Evolutionary conservation across 1,284 basidiomycete species (phyloP), one percentile per base, ranked within the genome.

Genomic region (Trametes versicolor): DNA sequence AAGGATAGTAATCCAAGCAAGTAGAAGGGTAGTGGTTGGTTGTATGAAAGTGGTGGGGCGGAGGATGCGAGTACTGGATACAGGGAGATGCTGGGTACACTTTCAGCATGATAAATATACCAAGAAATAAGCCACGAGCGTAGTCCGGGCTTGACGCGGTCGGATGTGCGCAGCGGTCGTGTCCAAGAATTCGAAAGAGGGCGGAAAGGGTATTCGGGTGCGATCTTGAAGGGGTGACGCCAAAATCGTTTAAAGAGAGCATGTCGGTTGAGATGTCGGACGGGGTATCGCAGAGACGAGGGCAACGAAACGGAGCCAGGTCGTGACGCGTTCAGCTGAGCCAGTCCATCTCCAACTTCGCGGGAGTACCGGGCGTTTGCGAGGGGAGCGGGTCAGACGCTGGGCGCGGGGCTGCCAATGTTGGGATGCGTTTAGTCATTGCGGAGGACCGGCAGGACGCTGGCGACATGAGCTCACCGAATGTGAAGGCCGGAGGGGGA

Each of bases 311-410:
- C 25, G 13, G 25, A 8, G 13, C 13, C 13, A 10, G 10, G 15
- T 15, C 12, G 25, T 4, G 48, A 17, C 48, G 25, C 25, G 48
- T 29, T 15, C 6, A 17, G 25, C 48, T 63, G 19, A 66, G 55
- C 65, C 65, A 66, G 58, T 66, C 65, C 65, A 66, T 66, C 55
- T 52, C 56, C 23, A 53, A 19, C 10, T 41, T 56, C 23, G 41
- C 49, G 43, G 52, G n/a, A 9, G n/a, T 5, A 4, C 61, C 55
- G 17, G 0, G 17, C 29, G 64, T 32, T 1, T 51, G 52, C n/a
- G 51, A n/a, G 4, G 49, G 50, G 12, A 37, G 50, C n/a, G 48
- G 52, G 50, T 49, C 55, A 15, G 43, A 52, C 12, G 21, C 39
- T 23, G 36, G 29, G 8, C 29, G 29, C 29, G 29, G 41, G 23